Evolutionary conservation across 192 early-diverging fungal species (phyloP), one percentile per base, ranked within the genome.

Genomic region (Coemansia sp.): DNA sequence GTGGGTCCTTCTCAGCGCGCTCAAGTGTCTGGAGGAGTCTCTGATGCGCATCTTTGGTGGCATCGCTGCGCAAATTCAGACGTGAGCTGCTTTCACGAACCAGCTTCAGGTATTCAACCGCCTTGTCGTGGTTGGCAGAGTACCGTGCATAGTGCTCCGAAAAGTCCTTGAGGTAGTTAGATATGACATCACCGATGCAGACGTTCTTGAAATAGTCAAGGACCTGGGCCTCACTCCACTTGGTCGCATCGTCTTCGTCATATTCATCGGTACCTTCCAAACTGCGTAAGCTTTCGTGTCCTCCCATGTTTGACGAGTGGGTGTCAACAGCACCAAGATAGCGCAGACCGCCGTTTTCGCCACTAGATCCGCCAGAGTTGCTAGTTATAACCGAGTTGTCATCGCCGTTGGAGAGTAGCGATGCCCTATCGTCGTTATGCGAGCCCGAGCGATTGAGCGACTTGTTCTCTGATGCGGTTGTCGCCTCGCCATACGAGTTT

Each of bases 71-170:
- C 48, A 78, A 47, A 25, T 68, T 78, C 42, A 72, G 59, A 12
- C 69, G 66, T 21, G 68, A 68, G 65, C 62, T 69, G 62, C 68
- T 78, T 46, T 78, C 69, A 42, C 75, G 75, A 57, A 78, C 68
- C 38, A 72, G 69, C 62, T 71, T 78, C 50, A 78, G 50, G 23
- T 72, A 78, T 62, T 78, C 69, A 44, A 78, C 59, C 2, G 75
- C 68, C 62, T 72, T 71, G 61, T 71, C 69, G 48, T 78, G 75
- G 65, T 78, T 78, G 58, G 75, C 75, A 30, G 75, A 71, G 55
- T 78, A 78, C 53, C 55, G 66, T 37, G 75, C 75, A 55, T 78
- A 78, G 44, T 64, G 69, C 55, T 78, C 75, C 18, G 69, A 78
- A 69, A 78, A 78, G 57, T 78, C 69, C 61, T 78, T 72, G 33